These are phyloP conservation scores for Coix lacrymajobi DNA, from an alignment of 176 grass and related monocot species.

Conservation along the genomic window DNA sequence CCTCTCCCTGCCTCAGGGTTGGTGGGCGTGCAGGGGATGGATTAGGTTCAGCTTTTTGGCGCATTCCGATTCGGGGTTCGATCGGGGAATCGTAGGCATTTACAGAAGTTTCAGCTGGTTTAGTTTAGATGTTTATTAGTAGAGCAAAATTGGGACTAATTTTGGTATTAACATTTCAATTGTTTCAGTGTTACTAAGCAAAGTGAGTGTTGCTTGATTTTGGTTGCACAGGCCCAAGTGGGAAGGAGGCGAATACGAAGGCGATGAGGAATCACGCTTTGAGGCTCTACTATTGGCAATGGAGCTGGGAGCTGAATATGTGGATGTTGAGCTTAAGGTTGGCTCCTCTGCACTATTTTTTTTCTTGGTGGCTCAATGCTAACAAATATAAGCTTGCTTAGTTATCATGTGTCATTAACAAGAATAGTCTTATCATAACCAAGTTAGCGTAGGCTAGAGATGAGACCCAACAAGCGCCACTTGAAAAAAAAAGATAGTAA, in stretches of 20 bases:
- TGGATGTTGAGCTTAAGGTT: constrained; percentile 97
- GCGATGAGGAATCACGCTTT: constrained; percentile 62
- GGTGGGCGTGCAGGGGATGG: background rate
- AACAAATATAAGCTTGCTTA: background rate
- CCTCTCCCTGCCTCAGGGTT: background rate
- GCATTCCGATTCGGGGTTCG: background rate
- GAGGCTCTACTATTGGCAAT: constrained; percentile 70
- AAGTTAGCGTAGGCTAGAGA: background rate
- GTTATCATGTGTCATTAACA: background rate
- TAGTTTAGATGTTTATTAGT: background rate
- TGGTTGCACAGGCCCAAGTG: constrained; percentile 66
- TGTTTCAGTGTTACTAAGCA: background rate
- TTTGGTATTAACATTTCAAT: background rate
- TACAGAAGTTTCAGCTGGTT: background rate
- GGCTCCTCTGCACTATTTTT: background rate
- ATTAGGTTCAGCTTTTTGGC: background rate
- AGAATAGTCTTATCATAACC: background rate
- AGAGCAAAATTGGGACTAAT: background rate
- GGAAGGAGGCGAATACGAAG: constrained; percentile 94
- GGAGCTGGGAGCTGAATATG: constrained; percentile 88
- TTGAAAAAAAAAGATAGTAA: background rate
- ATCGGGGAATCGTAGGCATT: background rate
- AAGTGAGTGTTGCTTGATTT: background rate
- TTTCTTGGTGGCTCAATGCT: background rate
- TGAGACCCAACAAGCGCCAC: background rate